Evolutionary conservation across 73 alveolate species (phyloP), one percentile per base, ranked within the genome.

Genomic region (Paramecium primaurelia): DNA sequence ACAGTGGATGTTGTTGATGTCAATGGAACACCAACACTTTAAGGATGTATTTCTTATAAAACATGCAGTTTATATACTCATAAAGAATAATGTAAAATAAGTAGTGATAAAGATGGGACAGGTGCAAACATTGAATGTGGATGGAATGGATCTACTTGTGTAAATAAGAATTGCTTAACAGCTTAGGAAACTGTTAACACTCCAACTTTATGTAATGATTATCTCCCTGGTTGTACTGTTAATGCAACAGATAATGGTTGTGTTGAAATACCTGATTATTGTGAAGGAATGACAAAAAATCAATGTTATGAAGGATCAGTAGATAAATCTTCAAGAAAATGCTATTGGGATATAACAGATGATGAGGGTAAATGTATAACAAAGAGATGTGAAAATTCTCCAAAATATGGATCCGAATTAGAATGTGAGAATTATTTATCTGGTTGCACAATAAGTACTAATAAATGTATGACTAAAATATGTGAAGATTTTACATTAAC

Each of bases 401-500:
- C 88, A 42, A 68, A 68, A 12, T 14, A 0, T 32, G 49, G 54
- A 18, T 38, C 58, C 10, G 60, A 75, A n/a, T 34, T 38, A 14
- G 88, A 75, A 18, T 75, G 88, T 38, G 34, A 75, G n/a, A 42
- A 40, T 36, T 42, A 75, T 42, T 38, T 75, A 75, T 5, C 68
- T 38, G 88, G 59, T 36, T 75, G 88, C 28, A 38, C 58, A 2
- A 30, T 36, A 6, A 69, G 18, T 16, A 2, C 88, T 10, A n/a
- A 18, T 5, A 38, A 75, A n/a, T 75, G 88, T n/a, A 38, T 37
- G 18, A 75, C 58, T 0, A 75, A 42, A 75, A 38, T 75, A 30
- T 75, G 88, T 20, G 88, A 75, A 42, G 88, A 75, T 75, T 75
- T 25, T 16, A 68, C 88, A 30, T 75, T 75, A 10, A 36, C 68